A percentile compares a stretch with the other conserved stretches of the same genome.
These are phyloP conservation scores for Paecilomyces fulvus DNA, from an alignment of 2,329 filamentous ascomycete species.

Conservation along the genomic window DNA sequence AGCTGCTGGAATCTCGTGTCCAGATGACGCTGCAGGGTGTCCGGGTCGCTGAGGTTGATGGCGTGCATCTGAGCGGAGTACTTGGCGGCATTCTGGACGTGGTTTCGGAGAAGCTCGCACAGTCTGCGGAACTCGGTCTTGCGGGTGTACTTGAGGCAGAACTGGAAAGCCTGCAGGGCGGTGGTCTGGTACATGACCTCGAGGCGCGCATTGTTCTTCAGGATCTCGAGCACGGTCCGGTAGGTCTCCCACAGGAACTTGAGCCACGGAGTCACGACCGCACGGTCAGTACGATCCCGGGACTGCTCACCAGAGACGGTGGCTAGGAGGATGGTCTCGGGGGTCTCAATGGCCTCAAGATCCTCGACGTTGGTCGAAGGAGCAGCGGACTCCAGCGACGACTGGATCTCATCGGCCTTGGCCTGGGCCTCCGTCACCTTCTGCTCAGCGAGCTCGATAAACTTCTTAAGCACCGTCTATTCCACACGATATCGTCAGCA, in stretches of 20 bases:
- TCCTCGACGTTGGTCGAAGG: constrained; percentile 77
- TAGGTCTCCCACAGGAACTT: constrained; percentile 99
- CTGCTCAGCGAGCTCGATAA: constrained; percentile 91
- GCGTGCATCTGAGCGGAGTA: constrained; percentile 99
- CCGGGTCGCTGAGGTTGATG: constrained; percentile 95
- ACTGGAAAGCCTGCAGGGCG: constrained; percentile 95
- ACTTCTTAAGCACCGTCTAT: constrained; percentile 86
- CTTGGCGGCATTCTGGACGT: constrained; percentile 97
- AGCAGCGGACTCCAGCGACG: constrained; percentile 66
- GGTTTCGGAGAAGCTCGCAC: constrained; percentile 95
- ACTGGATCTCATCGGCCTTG: constrained; percentile 93
- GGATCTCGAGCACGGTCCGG: constrained; percentile 93
- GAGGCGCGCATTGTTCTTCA: constrained; percentile 96
- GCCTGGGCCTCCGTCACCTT: constrained; percentile 94
- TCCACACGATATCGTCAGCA: constrained; percentile 4
- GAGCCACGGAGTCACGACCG: constrained; percentile 97
- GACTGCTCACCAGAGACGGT: constrained; percentile 98
- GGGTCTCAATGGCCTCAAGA: constrained; percentile 92
- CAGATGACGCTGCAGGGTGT: constrained; percentile 92
- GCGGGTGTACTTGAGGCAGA: constrained; percentile 94
- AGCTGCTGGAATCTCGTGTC: constrained; percentile 98
- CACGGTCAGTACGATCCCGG: constrained; percentile 91
- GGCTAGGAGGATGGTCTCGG: constrained; percentile 93
- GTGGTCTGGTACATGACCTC: constrained; percentile 98
- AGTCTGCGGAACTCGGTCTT: constrained; percentile 99